These are phyloP conservation scores for Speleostelium caveatum DNA, from an alignment of 78 protist species.

Conservation along the genomic window DNA sequence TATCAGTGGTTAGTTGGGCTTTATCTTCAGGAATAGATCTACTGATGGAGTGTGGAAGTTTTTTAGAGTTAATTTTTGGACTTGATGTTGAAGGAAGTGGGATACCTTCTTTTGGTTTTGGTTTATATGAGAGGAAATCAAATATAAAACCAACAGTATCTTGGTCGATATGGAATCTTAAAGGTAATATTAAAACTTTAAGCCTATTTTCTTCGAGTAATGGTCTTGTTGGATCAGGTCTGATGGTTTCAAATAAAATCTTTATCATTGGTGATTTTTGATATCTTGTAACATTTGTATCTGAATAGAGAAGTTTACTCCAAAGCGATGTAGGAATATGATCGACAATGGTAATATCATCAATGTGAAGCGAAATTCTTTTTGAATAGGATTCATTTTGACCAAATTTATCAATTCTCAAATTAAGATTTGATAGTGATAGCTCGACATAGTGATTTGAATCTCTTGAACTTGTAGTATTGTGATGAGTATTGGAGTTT, in stretches of 20 bases:
- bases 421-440: conserved; percentile 23
- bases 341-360: conserved; percentile 55
- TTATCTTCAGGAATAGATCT: conserved; percentile 58
- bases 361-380: conserved; percentile 26
- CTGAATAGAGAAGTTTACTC: conserved; percentile 63
- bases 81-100: background rate
- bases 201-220: conserved; percentile 59
- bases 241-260: conserved; percentile 51
- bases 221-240: conserved; percentile 65
- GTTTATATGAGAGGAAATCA: conserved; percentile 21
- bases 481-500: background rate
- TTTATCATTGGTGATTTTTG: conserved; percentile 70
- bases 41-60: conserved; percentile 9
- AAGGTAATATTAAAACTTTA: conserved; percentile 61
- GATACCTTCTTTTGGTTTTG: background rate
- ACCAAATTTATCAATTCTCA: conserved; percentile 64
- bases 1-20: conserved; percentile 60
- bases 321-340: conserved; percentile 60
- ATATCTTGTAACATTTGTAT: conserved; percentile 56
- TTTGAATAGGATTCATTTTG: conserved; percentile 39
- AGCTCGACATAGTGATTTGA: conserved; percentile 43
- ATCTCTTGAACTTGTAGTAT: conserved; percentile 19
- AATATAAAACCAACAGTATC: conserved; percentile 51
- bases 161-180: conserved; percentile 70
- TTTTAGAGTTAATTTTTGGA: background rate